These are phyloP conservation scores for Xylaria sp. DNA, from an alignment of 2,329 filamentous ascomycete genomes.

Conservation along the genomic window DNA sequence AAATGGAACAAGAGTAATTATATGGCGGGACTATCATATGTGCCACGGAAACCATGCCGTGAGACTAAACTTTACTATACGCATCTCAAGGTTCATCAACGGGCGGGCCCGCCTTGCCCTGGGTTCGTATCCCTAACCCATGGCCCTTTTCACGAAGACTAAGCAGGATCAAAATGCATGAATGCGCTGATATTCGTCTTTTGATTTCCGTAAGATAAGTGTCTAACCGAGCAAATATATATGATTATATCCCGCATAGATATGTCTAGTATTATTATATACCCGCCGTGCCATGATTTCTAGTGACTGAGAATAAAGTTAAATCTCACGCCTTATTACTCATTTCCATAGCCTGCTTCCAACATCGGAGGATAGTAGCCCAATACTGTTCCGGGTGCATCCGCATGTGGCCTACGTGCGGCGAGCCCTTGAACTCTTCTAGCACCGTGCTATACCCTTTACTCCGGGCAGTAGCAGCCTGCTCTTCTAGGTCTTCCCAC, in stretches of 20 bases:
- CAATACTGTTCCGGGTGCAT: slow-evolving; percentile 64
- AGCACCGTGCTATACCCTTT: slow-evolving; percentile 56
- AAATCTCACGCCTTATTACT: slow-evolving; percentile 13
- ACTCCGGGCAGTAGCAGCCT: slow-evolving; percentile 53
- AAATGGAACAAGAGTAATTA: too few relatives aligned
- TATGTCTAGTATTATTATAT: not conserved
- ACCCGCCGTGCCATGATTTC: not conserved
- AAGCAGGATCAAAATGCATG: not conserved
- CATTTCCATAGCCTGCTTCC: slow-evolving; percentile 34
- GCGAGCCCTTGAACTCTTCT: slow-evolving; percentile 61
- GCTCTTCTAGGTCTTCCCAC: slow-evolving; percentile 60
- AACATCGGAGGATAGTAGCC: slow-evolving; percentile 47
- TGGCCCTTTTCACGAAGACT: not conserved
- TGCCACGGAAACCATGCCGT: too few relatives aligned
- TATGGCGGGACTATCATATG: too few relatives aligned
- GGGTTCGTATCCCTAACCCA: too few relatives aligned
- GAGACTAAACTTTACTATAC: too few relatives aligned
- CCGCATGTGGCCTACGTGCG: slow-evolving; percentile 67
- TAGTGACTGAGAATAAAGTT: too few relatives aligned
- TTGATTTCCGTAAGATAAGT: too few relatives aligned
- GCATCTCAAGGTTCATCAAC: too few relatives aligned
- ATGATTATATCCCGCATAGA: not conserved
- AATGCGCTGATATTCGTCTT: not conserved
- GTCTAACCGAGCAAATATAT: not conserved
- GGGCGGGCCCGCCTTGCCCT: too few relatives aligned